phyloP scores from a whole-genome alignment of 805 yeast species.

The Barnettozyma pratensis region DNA sequence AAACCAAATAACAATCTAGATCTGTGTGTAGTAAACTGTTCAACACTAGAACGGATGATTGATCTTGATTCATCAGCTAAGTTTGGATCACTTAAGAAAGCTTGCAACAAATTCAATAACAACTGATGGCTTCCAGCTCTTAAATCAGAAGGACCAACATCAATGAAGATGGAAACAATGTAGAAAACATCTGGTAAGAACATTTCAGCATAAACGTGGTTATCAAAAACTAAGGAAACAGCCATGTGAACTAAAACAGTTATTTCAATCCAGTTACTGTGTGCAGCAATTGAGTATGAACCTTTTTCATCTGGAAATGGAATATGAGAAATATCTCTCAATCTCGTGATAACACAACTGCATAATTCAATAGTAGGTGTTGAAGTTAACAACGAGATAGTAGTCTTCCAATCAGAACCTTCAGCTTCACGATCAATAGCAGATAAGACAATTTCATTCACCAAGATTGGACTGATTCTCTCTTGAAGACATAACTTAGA shows the following conservation, averaged over 20 bases:
- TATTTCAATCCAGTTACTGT: conserved; percentile 65
- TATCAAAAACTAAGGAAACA: conserved; percentile 66
- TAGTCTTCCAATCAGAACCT: conserved; percentile 60
- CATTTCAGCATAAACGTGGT: conserved; percentile 52
- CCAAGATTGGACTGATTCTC: conserved; percentile 47
- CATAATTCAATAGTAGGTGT: conserved; percentile 71
- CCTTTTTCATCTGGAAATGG: conserved; percentile 38
- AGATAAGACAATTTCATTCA: conserved; percentile 70
- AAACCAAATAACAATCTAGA: conserved; percentile 66
- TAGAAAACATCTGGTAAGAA: conserved; percentile 69
- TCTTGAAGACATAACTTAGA: conserved; percentile 57
- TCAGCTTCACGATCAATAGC: conserved; percentile 77
- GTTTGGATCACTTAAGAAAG: conserved; percentile 54
- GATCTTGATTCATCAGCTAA: conserved; percentile 36
- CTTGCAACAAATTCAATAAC: conserved; percentile 62
- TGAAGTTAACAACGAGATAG: conserved; percentile 55
- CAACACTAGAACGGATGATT: conserved; percentile 41
- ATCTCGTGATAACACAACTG: conserved; percentile 53
- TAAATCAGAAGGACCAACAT: conserved; percentile 47
- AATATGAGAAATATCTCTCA: conserved; percentile 49
- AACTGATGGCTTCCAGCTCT: conserved; percentile 58
- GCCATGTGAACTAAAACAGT: conserved; percentile 60
- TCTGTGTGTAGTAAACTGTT: conserved; percentile 48
- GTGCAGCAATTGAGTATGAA: conserved; percentile 43
- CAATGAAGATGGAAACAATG: conserved; percentile 54